Conservation (phyloP, 495 filamentous ascomycete species). For the Friedmanniomyces simplex region DNA sequence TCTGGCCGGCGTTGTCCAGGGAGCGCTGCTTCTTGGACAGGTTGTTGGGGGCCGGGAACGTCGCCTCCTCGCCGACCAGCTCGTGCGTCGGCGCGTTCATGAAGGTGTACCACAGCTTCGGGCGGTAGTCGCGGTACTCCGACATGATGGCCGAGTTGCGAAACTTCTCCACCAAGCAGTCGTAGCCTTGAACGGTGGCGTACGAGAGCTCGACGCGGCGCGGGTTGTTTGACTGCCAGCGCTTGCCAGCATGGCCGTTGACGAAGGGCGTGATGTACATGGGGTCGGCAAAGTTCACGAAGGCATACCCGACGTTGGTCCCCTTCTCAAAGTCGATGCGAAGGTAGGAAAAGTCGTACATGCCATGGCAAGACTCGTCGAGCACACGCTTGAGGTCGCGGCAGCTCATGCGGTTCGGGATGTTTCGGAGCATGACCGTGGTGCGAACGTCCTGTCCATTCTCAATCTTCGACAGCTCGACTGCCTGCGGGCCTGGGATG, state of each 20-base stretch:
- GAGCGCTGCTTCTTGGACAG: slow-evolving; percentile 74
- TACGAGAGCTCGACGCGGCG: slow-evolving; percentile 89
- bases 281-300: slow-evolving; percentile 87
- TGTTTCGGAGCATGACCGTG: slow-evolving; percentile 80
- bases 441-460: slow-evolving; percentile 22
- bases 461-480: slow-evolving; percentile 11
- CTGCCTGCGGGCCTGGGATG: neutral
- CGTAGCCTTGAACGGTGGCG: slow-evolving; percentile 86
- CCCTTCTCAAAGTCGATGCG: slow-evolving; percentile 52
- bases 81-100: slow-evolving; percentile 33
- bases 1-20: slow-evolving; percentile 74
- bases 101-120: slow-evolving; percentile 50
- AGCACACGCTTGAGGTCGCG: slow-evolving; percentile 64
- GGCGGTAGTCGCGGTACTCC: slow-evolving; percentile 67
- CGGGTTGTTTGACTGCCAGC: slow-evolving; percentile 50
- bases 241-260: slow-evolving; percentile 25
- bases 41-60: slow-evolving; percentile 70
- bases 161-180: slow-evolving; percentile 86
- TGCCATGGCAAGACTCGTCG: slow-evolving; percentile 64
- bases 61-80: slow-evolving; percentile 48
- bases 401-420: slow-evolving; percentile 78
- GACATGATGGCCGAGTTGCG: slow-evolving; percentile 93
- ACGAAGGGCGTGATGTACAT: slow-evolving; percentile 31
- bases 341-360: slow-evolving; percentile 91
- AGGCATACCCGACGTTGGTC: slow-evolving; percentile 86